Base-by-base conservation (phyloP, 1,284 basidiomycete species). In the Laetiporus sulphureus region DNA sequence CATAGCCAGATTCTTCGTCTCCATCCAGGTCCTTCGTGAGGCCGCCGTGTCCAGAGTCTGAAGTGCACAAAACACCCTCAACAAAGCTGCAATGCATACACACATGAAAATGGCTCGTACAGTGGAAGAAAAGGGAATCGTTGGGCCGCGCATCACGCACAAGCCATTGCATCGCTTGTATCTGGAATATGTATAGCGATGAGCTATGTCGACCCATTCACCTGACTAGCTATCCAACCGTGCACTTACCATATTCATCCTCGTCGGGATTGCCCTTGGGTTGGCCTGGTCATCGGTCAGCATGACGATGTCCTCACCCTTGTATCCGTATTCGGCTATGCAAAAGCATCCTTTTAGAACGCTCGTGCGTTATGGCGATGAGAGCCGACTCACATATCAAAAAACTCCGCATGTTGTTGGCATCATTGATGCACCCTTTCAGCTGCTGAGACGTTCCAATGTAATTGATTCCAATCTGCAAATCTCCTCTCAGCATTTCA, bases 111-210 rank as follows among this genome's bases (percentile, higher is more conserved):
- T 38, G 16, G 16, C 25, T 33, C 80, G 44, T 51, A 89, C 89
- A 95, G 56, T 94, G 91, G 73, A 95, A 91, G 72, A 95, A 94
- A 29, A 95, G 67, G 0, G 91, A 83, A 56, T 95, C 92, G 52
- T 94, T 83, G 3, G 88, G 81, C 35, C 68, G 64, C 12, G 91
- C 91, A 50, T 72, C 83, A 7, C 63, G 64, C 11, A 93, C 88
- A n/a, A 96, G 76, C 92, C 93, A 96, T 49, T 80, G 74, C 88
- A 94, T 93, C 1, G 83, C 91, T 42, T 69, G 61, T 10, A 90
- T 55, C 84, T 87, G 32, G 24, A 31, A n/a, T 11, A 15, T n/a
- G 33, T 41, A 11, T 29, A 5, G 11, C 15, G 29, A n/a, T n/a
- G n/a, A n/a, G n/a, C n/a, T n/a, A 19, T 41, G 2, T 19, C 20